Conservation (phyloP, 2,329 filamentous ascomycete species). For the Thermoascus crustaceus region DNA sequence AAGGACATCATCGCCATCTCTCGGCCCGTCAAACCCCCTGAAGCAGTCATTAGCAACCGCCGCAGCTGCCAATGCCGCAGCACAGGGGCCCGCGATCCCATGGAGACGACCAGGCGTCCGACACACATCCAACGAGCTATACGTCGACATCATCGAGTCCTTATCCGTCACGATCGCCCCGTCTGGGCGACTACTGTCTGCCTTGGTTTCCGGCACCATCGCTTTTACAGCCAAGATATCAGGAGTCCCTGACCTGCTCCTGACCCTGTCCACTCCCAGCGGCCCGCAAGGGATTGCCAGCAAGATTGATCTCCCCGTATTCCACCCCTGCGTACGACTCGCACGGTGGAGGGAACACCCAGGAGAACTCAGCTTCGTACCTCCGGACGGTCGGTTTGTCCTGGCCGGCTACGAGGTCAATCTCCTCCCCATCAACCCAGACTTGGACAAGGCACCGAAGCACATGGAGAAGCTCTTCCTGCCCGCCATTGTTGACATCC, state of each 20-base stretch:
- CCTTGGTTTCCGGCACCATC: slow-evolving; percentile 84
- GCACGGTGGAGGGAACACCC: slow-evolving; percentile 83
- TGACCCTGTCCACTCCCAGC: slow-evolving; percentile 71
- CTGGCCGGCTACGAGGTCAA: slow-evolving; percentile 93
- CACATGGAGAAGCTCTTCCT: slow-evolving; percentile 61
- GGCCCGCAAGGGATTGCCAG: slow-evolving; percentile 67
- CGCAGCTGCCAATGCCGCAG: slow-evolving; percentile 20
- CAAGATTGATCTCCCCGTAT: slow-evolving; percentile 80
- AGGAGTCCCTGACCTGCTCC: slow-evolving; percentile 79
- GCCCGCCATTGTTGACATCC: slow-evolving; percentile 73
- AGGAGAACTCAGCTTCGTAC: slow-evolving; percentile 90
- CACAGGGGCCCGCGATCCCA: slow-evolving; percentile 54
- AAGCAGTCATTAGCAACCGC: slow-evolving; percentile 32
- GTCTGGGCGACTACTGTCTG: slow-evolving; percentile 76
- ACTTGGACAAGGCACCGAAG: slow-evolving; percentile 47
- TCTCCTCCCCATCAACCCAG: slow-evolving; percentile 62
- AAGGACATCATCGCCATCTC: slow-evolving; percentile 33
- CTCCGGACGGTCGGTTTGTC: slow-evolving; percentile 88
- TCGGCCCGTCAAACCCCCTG: slow-evolving; percentile 30
- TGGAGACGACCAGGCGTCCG: slow-evolving; percentile 89
- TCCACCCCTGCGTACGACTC: slow-evolving; percentile 89
- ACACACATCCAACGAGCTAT: slow-evolving; percentile 94
- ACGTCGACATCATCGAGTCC: slow-evolving; percentile 90
- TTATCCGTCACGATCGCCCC: slow-evolving; percentile 82
- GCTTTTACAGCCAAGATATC: slow-evolving; percentile 94